A percentile compares a stretch with the other conserved stretches of the same genome.
Conservation (phyloP, 2,329 filamentous ascomycete species). For the Pestalotiopsis sp. region DNA sequence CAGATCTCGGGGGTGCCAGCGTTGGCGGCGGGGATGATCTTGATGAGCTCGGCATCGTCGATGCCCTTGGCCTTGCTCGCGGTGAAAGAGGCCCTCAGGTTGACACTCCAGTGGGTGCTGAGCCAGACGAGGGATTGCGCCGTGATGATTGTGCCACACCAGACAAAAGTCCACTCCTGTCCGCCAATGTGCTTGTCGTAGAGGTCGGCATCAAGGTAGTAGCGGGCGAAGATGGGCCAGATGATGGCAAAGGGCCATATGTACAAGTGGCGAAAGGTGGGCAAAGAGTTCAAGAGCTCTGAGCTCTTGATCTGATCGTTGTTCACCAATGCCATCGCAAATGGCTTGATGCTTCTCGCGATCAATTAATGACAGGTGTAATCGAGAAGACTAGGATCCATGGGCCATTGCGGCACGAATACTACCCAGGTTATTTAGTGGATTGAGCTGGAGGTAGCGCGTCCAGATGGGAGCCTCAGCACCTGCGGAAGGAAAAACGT, state of each 20-base stretch:
- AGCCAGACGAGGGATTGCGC: conserved; percentile 89
- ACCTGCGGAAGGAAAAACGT: too few relatives aligned
- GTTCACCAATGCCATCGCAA: conserved; percentile 65
- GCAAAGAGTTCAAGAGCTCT: conserved; percentile 84
- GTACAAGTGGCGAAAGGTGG: conserved; percentile 81
- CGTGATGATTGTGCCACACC: conserved; percentile 85
- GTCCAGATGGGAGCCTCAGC: too few relatives aligned
- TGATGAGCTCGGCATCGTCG: conserved; percentile 81
- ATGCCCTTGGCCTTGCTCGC: conserved; percentile 71
- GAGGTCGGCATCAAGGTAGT: conserved; percentile 80
- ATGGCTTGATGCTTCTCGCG: neutral
- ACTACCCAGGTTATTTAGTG: too few relatives aligned
- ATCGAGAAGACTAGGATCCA: too few relatives aligned
- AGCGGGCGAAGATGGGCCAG: conserved; percentile 89
- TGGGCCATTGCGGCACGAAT: too few relatives aligned
- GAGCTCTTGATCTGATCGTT: conserved; percentile 87
- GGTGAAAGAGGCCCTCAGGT: conserved; percentile 81
- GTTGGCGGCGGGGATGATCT: conserved; percentile 88
- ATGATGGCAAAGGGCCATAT: conserved; percentile 90
- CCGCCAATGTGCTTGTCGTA: conserved; percentile 92
- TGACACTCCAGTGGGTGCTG: conserved; percentile 96
- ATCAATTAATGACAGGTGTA: too few relatives aligned
- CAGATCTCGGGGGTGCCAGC: conserved; percentile 90
- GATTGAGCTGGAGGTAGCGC: too few relatives aligned
- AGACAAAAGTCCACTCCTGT: conserved; percentile 98